Conservation (phyloP, 1,139 yeast species). For the Zygosaccharomyces sapae region DNA sequence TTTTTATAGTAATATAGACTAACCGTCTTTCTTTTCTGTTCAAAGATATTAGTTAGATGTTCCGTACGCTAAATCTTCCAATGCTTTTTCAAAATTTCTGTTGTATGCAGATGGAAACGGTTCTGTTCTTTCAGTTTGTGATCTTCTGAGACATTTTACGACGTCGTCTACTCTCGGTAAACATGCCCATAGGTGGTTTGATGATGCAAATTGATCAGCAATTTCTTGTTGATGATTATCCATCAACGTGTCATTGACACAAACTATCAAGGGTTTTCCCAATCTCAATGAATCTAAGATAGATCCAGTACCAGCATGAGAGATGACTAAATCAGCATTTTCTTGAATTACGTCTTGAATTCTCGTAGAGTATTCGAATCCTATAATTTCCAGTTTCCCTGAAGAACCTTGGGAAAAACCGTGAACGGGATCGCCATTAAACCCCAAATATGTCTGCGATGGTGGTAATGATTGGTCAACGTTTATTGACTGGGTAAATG, state of each 20-base stretch:
- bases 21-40: too few species aligned
- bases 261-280: conserved; percentile 58
- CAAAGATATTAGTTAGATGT: background rate
- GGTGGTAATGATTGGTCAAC: background rate
- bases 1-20: too few species aligned
- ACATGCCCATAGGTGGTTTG: conserved; percentile 37
- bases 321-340: conserved; percentile 55
- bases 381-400: conserved; percentile 36
- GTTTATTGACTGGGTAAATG: conserved; percentile 28
- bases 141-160: conserved; percentile 10
- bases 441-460: conserved; percentile 6
- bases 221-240: conserved; percentile 85
- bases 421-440: conserved; percentile 13
- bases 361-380: conserved; percentile 47
- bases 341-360: conserved; percentile 41
- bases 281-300: conserved; percentile 69
- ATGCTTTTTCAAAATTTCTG: conserved; percentile 13
- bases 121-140: conserved; percentile 7
- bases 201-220: conserved; percentile 51
- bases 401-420: conserved; percentile 8
- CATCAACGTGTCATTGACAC: conserved; percentile 67
- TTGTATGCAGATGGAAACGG: conserved; percentile 16
- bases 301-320: conserved; percentile 96
- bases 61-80: conserved; percentile 12
- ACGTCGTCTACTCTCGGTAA: conserved; percentile 15